Base-by-base conservation (phyloP, 2,329 filamentous ascomycete species). In the Pseudogymnoascus sp. region DNA sequence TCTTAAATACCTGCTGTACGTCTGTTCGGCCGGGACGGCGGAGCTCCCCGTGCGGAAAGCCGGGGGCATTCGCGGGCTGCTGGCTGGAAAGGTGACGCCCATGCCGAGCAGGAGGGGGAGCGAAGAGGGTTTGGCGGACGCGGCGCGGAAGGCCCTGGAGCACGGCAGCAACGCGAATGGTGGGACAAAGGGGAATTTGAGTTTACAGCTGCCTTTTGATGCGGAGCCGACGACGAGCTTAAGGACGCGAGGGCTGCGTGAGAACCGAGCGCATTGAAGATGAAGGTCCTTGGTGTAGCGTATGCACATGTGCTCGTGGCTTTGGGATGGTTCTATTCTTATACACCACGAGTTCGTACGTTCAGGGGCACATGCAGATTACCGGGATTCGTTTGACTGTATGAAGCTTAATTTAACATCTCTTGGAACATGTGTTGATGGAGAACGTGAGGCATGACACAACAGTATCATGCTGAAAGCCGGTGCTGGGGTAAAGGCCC, bases 1-100 rank as follows among this genome's bases (percentile, higher is more conserved):
- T 69, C 77, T 99, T 8, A 95, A 96, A 71, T 96, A 96, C 67
- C 76, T 97, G 13, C 76, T 97, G 1, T 96, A 95, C 67, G 86
- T 97, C 1, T 87, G 91, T 65, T 94, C 89, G 30, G 90, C 91
- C 0, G 91, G 91, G 0, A 86, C 71, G 1, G 80, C 82, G 26
- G 80, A 86, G 60, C 71, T 86, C 2, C 83, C 83, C 0, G 80
- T 81, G 67, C 75, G 83, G 37, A 86, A 84, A 63, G 76, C 76
- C 38, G 83, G 83, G 10, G 83, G 83, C 8, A 78, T 86, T 0
- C 73, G 82, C 26, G 83, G 83, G 0, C 69, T 86, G 2, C 80
- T 81, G 74, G 75, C 75, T 0, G 80, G 80, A 5, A 30, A 34
- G 21, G 64, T 61, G 9, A 63, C 65, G 9, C 63, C 63, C 18